Evolutionary conservation across 2,329 filamentous ascomycete genomes (phyloP).

Genomic region (Ophiobolus disseminans): DNA sequence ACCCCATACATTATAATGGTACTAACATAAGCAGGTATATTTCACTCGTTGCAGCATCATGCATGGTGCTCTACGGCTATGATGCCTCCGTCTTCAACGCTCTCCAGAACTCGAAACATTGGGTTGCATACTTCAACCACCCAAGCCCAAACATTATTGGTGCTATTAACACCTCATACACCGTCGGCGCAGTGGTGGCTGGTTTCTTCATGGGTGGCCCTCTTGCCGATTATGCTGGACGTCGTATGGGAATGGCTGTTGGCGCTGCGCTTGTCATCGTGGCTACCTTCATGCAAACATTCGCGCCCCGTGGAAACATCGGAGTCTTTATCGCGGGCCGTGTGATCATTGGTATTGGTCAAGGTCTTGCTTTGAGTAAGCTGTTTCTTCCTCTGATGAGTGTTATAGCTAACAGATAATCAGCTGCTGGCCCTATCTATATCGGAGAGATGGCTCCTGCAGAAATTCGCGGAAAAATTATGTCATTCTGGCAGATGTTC

Average conservation of each 20-base stretch:
- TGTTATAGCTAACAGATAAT: slow-evolving; percentile 5
- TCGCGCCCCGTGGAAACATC: slow-evolving; percentile 64
- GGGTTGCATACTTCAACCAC: slow-evolving; percentile 69
- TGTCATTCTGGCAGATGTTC: slow-evolving; percentile 74
- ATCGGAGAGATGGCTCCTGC: slow-evolving; percentile 72
- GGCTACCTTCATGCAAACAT: slow-evolving; percentile 73
- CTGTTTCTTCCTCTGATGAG: not conserved
- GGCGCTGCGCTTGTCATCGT: slow-evolving; percentile 71
- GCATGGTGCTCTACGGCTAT: slow-evolving; percentile 78
- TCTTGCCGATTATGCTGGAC: slow-evolving; percentile 66
- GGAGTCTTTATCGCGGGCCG: slow-evolving; percentile 73
- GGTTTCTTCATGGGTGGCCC: slow-evolving; percentile 75
- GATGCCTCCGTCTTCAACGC: slow-evolving; percentile 78
- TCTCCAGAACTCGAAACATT: slow-evolving; percentile 71
- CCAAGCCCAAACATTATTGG: slow-evolving; percentile 57
- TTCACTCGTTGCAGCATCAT: slow-evolving; percentile 72
- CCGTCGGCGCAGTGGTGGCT: slow-evolving; percentile 72
- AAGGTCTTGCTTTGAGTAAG: slow-evolving; percentile 70
- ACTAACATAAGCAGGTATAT: slow-evolving; percentile 63
- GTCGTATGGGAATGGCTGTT: slow-evolving; percentile 69
- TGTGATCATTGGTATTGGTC: slow-evolving; percentile 72
- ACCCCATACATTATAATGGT: not conserved
- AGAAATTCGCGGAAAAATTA: slow-evolving; percentile 70
- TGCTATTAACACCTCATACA: slow-evolving; percentile 72
- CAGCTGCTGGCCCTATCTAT: slow-evolving; percentile 72